phyloP scores from a whole-genome alignment of 352 stramenopile genomes.

The Pythium chondricola region DNA sequence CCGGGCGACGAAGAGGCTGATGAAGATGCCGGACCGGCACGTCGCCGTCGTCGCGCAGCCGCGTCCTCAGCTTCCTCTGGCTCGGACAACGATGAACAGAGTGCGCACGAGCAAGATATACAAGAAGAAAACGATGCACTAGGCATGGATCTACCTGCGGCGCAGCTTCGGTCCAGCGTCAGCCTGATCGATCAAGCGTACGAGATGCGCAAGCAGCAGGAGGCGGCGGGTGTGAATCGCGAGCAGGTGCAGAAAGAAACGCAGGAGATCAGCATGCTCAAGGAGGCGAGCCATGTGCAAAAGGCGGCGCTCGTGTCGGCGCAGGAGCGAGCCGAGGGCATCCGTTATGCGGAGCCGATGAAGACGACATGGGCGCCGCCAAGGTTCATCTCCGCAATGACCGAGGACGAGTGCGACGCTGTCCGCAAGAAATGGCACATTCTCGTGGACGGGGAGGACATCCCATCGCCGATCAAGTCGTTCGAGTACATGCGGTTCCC shows the following conservation, averaged over 20 bases:
- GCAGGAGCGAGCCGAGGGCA: slow-evolving; percentile 88
- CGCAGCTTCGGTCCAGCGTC: slow-evolving; percentile 45
- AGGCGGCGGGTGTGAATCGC: slow-evolving; percentile 74
- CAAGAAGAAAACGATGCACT: neutral
- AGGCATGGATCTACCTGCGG: slow-evolving; percentile 1
- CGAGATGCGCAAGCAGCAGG: slow-evolving; percentile 73
- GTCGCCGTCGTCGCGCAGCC: neutral
- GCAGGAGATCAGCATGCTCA: slow-evolving; percentile 91
- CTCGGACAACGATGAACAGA: slow-evolving; percentile 10
- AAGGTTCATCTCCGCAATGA: slow-evolving; percentile 80
- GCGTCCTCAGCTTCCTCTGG: too few species aligned
- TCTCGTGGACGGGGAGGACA: slow-evolving; percentile 93
- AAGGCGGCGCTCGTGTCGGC: slow-evolving; percentile 94
- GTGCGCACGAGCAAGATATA: neutral
- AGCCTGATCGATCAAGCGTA: slow-evolving; percentile 81
- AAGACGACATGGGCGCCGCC: slow-evolving; percentile 91
- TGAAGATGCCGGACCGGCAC: slow-evolving; percentile 1
- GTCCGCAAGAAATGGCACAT: slow-evolving; percentile 98
- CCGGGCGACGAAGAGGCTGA: slow-evolving; percentile 28
- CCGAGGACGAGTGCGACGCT: slow-evolving; percentile 80
- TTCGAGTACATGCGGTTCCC: slow-evolving; percentile 98
- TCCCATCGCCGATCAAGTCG: slow-evolving; percentile 94
- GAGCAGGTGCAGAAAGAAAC: slow-evolving; percentile 74
- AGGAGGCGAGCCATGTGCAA: slow-evolving; percentile 94
- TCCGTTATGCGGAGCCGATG: slow-evolving; percentile 88